A percentile compares a stretch with the other conserved stretches of the same genome.
Evolutionary conservation across 805 yeast genomes (phyloP).

Genomic region (Danielia oregonensis): DNA sequence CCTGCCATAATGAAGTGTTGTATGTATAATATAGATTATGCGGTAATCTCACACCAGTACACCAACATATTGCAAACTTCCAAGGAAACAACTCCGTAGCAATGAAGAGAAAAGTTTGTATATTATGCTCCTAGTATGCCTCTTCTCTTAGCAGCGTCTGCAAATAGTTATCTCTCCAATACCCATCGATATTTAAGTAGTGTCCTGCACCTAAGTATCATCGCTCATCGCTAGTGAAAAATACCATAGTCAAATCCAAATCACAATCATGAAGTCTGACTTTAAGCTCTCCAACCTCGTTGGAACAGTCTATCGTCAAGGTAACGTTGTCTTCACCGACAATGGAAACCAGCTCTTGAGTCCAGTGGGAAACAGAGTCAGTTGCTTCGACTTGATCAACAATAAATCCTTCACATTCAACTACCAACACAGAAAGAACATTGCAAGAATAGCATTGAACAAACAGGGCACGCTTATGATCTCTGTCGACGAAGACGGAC

Average conservation of each 20-base stretch:
- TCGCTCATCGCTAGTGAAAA: neutral
- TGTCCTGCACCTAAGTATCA: neutral
- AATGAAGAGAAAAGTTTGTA: too few species aligned
- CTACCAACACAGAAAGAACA: conserved; percentile 88
- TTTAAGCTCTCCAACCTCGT: conserved; percentile 81
- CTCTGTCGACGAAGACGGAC: conserved; percentile 85
- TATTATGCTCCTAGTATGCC: too few species aligned
- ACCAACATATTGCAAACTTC: too few species aligned
- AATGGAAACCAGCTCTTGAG: conserved; percentile 82
- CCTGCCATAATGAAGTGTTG: conserved; percentile 17
- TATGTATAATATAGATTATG: neutral
- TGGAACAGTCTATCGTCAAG: conserved; percentile 93
- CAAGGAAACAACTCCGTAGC: too few species aligned
- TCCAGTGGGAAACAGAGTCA: conserved; percentile 93
- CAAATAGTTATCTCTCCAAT: too few species aligned
- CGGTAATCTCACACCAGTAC: neutral
- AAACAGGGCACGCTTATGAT: conserved; percentile 75
- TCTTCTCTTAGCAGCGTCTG: too few species aligned
- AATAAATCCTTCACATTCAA: conserved; percentile 84
- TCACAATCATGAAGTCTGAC: conserved; percentile 69
- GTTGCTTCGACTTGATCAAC: conserved; percentile 80
- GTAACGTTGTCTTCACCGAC: conserved; percentile 80
- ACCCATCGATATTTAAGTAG: too few species aligned
- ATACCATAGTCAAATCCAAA: neutral
- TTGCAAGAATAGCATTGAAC: conserved; percentile 76